phyloP scores from a whole-genome alignment of 2,329 filamentous ascomycete species.

The Tolypocladium tundrense region DNA sequence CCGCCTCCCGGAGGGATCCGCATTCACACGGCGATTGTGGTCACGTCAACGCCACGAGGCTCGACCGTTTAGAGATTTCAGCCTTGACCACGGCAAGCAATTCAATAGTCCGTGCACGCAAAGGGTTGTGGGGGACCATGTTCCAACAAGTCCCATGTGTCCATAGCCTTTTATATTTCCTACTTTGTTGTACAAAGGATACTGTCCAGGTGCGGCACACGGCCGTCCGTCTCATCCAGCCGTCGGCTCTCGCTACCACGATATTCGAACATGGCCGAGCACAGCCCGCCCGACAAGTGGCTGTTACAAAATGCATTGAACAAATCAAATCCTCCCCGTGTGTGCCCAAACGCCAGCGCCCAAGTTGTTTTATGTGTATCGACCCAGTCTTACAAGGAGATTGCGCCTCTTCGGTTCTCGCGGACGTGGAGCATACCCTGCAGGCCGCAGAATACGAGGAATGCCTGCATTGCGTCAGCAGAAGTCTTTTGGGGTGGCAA shows the following conservation, averaged over 20 bases:
- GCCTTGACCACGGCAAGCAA: background rate
- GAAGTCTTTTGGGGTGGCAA: background rate
- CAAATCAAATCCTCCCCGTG: background rate
- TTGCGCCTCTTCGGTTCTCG: conserved; percentile 73
- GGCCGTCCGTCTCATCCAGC: background rate
- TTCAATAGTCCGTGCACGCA: background rate
- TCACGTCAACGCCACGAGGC: background rate
- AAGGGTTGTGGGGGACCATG: too few species aligned
- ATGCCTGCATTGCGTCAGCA: conserved; percentile 44
- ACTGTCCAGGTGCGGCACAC: background rate
- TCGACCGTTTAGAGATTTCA: background rate
- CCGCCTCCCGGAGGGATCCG: background rate
- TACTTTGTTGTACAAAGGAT: background rate
- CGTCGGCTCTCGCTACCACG: background rate
- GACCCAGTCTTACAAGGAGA: conserved; percentile 48
- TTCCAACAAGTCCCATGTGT: background rate
- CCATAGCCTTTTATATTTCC: background rate
- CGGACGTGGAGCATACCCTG: conserved; percentile 81
- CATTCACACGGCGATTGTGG: conserved; percentile 2
- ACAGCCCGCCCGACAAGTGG: background rate
- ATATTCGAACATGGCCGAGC: background rate
- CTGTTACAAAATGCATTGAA: background rate
- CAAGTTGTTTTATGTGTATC: background rate
- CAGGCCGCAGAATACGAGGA: conserved; percentile 83
- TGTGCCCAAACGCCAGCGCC: conserved; percentile 1